Evolutionary conservation across 2,329 filamentous ascomycete genomes (phyloP).

Genomic region (Diplodia sapinea): DNA sequence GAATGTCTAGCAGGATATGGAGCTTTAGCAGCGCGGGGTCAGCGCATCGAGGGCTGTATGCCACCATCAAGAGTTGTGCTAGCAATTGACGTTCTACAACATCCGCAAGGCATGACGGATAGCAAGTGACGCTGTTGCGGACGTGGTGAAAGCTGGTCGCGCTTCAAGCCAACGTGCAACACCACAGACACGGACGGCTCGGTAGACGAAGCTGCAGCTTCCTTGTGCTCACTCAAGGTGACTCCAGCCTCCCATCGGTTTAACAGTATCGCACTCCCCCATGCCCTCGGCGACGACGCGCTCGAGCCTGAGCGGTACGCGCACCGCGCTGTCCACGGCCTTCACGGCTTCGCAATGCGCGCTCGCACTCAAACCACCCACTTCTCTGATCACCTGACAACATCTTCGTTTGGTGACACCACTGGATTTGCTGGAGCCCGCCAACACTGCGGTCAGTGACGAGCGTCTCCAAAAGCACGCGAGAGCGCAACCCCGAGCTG

Average conservation of each 20-base stretch:
- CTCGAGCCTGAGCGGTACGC: background rate
- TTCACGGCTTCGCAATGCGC: background rate
- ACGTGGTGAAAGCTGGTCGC: background rate
- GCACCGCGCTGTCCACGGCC: background rate
- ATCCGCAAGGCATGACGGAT: background rate
- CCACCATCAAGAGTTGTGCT: background rate
- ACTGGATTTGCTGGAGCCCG: background rate
- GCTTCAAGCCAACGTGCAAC: background rate
- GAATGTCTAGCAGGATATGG: background rate
- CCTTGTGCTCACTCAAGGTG: background rate
- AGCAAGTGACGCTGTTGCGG: background rate
- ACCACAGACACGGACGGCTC: background rate
- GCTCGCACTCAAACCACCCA: background rate
- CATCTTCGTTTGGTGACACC: background rate
- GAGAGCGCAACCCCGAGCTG: background rate
- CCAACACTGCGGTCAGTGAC: background rate
- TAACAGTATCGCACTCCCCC: background rate
- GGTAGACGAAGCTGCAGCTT: background rate
- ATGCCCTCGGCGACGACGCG: background rate
- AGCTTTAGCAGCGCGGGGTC: background rate
- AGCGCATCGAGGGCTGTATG: background rate
- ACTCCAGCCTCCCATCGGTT: background rate
- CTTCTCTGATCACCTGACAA: background rate
- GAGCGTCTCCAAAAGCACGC: no score
- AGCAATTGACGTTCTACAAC: background rate